Evolutionary conservation across 73 alveolate genomes (phyloP).

Genomic region (Paramecium sonneborni): DNA sequence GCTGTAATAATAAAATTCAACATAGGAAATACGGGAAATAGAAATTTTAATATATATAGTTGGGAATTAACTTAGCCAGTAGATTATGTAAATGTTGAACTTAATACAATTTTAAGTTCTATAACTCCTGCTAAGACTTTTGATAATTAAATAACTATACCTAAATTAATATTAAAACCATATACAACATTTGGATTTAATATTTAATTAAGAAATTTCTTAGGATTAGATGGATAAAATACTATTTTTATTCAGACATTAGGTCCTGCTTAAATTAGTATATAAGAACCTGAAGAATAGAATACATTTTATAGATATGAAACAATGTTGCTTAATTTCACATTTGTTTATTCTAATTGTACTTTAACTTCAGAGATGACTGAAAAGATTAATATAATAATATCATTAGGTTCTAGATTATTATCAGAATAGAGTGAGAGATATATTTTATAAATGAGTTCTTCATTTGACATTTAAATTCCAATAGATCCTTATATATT

Average conservation of each 20-base stretch:
- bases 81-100: neutral
- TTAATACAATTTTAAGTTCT: neutral
- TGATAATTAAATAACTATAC: neutral
- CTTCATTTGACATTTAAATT: neutral
- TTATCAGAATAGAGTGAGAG: neutral
- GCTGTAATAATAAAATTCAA: neutral
- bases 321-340: neutral
- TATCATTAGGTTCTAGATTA: neutral
- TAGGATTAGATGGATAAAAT: neutral
- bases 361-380: neutral
- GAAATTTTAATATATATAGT: neutral
- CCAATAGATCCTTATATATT: neutral
- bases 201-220: neutral
- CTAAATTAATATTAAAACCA: neutral
- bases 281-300: neutral
- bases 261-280: neutral
- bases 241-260: neutral
- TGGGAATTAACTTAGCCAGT: neutral
- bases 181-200: neutral
- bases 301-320: constrained; percentile 17
- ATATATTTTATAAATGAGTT: neutral
- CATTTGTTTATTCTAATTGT: neutral
- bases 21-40: neutral
- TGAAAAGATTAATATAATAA: neutral
- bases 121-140: neutral